Evolutionary conservation across 139 green algal genomes (phyloP).

Genomic region (Bryopsis sp.): DNA sequence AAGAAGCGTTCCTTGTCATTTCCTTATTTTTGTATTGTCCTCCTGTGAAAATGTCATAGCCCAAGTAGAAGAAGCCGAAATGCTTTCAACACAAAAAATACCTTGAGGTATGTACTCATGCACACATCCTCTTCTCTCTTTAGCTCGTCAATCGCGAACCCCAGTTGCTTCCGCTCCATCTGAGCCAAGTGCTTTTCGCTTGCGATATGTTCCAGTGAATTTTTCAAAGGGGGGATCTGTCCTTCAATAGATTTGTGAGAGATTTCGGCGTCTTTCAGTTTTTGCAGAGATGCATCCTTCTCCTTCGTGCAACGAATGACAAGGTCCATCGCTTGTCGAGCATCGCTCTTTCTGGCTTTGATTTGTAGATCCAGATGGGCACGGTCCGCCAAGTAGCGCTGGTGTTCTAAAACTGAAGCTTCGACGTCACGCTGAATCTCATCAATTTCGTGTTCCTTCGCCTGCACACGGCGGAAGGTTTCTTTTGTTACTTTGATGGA

Average conservation of each 20-base stretch:
- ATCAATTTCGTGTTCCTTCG: neutral
- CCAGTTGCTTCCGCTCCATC: too few species aligned
- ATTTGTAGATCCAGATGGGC: constrained; percentile 2
- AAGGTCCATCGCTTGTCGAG: neutral
- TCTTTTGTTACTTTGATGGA: too few species aligned
- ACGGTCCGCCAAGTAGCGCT: constrained; percentile 5
- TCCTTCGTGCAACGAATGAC: neutral
- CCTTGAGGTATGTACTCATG: neutral
- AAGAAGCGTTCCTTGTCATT: too few species aligned
- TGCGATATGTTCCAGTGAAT: neutral
- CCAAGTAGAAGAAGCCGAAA: too few species aligned
- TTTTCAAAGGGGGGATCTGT: constrained; percentile 5
- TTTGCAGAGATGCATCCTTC: neutral
- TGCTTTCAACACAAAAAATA: too few species aligned
- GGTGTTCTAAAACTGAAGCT: neutral
- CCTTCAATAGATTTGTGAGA: neutral
- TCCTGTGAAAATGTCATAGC: too few species aligned
- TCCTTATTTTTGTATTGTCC: too few species aligned
- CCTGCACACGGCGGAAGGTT: too few species aligned
- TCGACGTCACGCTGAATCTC: constrained; percentile 13
- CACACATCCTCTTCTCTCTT: constrained; percentile 12
- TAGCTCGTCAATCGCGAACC: neutral
- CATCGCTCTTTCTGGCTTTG: neutral
- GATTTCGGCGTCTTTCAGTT: neutral
- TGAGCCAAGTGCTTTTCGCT: neutral